Base-by-base conservation (phyloP, 2,329 filamentous ascomycete species). In the Aspergillus vadensis region DNA sequence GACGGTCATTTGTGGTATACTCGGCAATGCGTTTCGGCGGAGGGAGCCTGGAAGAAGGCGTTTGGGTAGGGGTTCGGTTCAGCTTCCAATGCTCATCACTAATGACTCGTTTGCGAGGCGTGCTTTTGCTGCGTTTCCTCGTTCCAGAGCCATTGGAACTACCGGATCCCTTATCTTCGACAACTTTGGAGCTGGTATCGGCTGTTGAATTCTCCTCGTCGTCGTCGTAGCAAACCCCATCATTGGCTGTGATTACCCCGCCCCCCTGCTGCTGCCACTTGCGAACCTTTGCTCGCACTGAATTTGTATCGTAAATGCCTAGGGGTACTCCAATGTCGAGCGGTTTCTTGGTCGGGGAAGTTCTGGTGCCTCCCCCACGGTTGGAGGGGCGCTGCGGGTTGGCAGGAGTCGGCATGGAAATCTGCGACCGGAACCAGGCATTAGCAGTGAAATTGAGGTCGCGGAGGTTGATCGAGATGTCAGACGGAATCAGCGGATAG, bases 61-160 rank as follows among this genome's bases (percentile, higher is more conserved):
- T 68, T 61, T 77, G 80, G 0, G 81, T 74, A 8, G 82, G 76
- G 59, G 75, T 82, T 60, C 80, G 82, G 62, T 82, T 83, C 61
- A 81, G 83, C 63, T 83, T 85, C 74, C 94, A 98, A 77, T 97
- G 91, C 57, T 91, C 90, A 78, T 98, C 94, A 74, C 93, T 97
- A 63, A 97, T 87, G 57, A 98, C 91, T 64, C 93, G 87, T 82
- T 96, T 97, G 78, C 91, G 92, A 15, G 94, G 94, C 49, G 91
- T 86, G 53, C 82, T 86, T 72, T 77, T 82, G 68, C 77, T 80
- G 72, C 68, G 70, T 52, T 76, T 74, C 60, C 74, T 76, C 41
- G 69, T 75, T 44, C 72, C 74, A 6, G 44, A 67, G 59, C 30
- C 49, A 44, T 69, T 66, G 32, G 57, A 63, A 64, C 65, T 50